These are phyloP conservation scores for Puccinia novopanici DNA, from an alignment of 1,284 basidiomycete species.

Conservation along the genomic window DNA sequence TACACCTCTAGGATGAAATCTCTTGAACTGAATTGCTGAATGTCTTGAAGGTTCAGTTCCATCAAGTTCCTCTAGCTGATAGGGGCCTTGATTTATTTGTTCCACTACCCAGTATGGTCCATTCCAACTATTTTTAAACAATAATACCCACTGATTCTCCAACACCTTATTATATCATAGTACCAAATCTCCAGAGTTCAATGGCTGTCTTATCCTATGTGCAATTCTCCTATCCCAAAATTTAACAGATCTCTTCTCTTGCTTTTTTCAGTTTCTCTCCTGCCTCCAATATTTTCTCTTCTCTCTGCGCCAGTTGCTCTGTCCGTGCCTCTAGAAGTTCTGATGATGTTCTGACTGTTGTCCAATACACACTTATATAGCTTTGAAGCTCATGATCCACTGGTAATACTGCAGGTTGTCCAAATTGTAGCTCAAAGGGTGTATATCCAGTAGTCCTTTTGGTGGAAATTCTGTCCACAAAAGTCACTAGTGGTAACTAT, in stretches of 20 bases:
- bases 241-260: neutral
- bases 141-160: neutral
- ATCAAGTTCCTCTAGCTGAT: neutral
- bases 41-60: too few relatives aligned
- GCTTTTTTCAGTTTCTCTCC: neutral
- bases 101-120: neutral
- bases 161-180: neutral
- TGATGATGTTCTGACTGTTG: neutral
- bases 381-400: slow-evolving; percentile 11
- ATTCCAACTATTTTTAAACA: neutral
- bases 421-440: slow-evolving; percentile 41
- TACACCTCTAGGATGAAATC: too few relatives aligned
- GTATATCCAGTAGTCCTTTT: too few relatives aligned
- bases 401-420: slow-evolving; percentile 22
- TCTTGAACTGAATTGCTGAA: too few relatives aligned
- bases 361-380: slow-evolving; percentile 14
- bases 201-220: neutral
- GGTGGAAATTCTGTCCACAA: slow-evolving; percentile 27
- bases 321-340: neutral
- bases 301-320: slow-evolving; percentile 13
- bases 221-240: slow-evolving; percentile 17
- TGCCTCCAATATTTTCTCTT: slow-evolving; percentile 1
- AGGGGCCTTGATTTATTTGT: too few relatives aligned
- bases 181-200: neutral
- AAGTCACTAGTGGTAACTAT: slow-evolving; percentile 27